phyloP scores from a whole-genome alignment of 2,329 filamentous ascomycete genomes.

The Exophiala sp. region DNA sequence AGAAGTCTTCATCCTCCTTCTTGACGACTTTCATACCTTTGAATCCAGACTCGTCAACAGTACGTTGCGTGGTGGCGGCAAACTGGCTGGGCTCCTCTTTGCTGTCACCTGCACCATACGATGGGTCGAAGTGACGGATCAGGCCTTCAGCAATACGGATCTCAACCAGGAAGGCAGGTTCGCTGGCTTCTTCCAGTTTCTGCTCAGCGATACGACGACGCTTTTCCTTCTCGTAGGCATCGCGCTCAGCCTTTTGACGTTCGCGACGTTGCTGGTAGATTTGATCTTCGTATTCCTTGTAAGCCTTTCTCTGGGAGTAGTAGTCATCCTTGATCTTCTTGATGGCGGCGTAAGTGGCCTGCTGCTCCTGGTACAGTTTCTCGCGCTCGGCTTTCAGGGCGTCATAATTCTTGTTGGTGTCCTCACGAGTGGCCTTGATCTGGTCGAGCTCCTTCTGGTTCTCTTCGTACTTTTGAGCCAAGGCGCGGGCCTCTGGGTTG shows the following conservation, averaged over 20 bases:
- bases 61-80: slow-evolving; percentile 71
- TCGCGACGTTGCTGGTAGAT: slow-evolving; percentile 69
- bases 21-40: slow-evolving; percentile 78
- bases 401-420: slow-evolving; percentile 82
- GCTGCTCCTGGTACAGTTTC: slow-evolving; percentile 76
- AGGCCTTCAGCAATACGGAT: slow-evolving; percentile 83
- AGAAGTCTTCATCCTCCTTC: slow-evolving; percentile 89
- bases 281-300: slow-evolving; percentile 75
- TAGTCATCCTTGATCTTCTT: slow-evolving; percentile 86
- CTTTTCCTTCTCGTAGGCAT: slow-evolving; percentile 45
- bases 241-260: slow-evolving; percentile 73
- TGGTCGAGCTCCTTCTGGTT: slow-evolving; percentile 81
- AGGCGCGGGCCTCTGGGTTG: slow-evolving; percentile 81
- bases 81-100: slow-evolving; percentile 46
- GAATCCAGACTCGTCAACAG: slow-evolving; percentile 73
- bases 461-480: slow-evolving; percentile 77
- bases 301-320: slow-evolving; percentile 76
- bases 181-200: slow-evolving; percentile 49
- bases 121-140: slow-evolving; percentile 85
- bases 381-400: slow-evolving; percentile 76
- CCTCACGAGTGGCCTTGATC: slow-evolving; percentile 89
- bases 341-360: slow-evolving; percentile 75
- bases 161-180: slow-evolving; percentile 86
- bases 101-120: slow-evolving; percentile 59
- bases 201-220: slow-evolving; percentile 50